A percentile compares a stretch with the other conserved stretches of the same genome.
Evolutionary conservation across 2,329 filamentous ascomycete genomes (phyloP).

Genomic region (Trichophyton benhamiae): DNA sequence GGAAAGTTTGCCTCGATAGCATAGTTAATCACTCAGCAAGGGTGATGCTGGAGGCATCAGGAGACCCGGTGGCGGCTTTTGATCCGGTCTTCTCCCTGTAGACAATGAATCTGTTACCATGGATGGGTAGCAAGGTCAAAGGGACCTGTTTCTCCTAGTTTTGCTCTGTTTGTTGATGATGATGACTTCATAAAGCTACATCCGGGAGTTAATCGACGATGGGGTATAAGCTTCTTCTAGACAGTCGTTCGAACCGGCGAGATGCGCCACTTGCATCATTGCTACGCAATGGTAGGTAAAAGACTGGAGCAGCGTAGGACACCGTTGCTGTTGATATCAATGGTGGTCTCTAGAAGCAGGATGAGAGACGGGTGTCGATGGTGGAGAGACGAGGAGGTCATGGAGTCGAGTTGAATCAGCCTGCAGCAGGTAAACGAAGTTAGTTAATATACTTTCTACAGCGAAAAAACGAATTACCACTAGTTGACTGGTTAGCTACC

Average conservation of each 20-base stretch:
- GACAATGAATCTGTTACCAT: background rate
- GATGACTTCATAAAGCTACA: background rate
- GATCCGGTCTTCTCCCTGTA: background rate
- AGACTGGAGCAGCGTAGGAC: background rate
- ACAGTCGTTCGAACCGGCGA: background rate
- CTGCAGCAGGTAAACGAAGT: no score
- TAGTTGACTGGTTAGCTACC: no score
- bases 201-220: background rate
- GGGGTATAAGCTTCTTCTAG: conserved; percentile 1
- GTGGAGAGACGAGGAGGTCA: no score
- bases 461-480: no score
- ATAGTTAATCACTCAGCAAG: background rate
- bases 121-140: background rate
- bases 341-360: no score
- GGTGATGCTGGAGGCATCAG: background rate
- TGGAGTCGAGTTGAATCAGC: no score
- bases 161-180: background rate
- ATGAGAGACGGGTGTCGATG: no score
- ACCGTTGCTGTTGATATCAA: background rate
- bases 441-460: no score
- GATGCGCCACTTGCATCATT: conserved; percentile 3
- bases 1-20: background rate
- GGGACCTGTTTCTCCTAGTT: background rate
- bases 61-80: background rate
- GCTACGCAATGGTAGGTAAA: background rate